Evolutionary conservation across 768 basidiomycete species (phyloP), one percentile per base, ranked within the genome.

Genomic region (Chiua virens): DNA sequence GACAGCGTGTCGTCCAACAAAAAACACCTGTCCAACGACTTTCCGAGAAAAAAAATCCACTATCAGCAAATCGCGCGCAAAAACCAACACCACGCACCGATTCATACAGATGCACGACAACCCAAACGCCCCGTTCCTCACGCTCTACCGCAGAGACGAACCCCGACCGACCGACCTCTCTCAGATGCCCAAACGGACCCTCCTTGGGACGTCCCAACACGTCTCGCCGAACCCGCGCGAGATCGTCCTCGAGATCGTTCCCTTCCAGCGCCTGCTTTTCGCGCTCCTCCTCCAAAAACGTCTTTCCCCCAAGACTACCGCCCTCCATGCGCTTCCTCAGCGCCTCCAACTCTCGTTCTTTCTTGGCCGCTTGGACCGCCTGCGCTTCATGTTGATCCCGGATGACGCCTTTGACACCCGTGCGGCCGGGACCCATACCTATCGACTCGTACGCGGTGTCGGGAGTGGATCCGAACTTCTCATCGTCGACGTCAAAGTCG

Each of bases 391-490:
- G 75, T 27, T 82, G 78, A 69, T 93, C 91, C 23, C 89, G 80
- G 50, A 93, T 88, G 52, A 93, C 91, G 22, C 91, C 90, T 58
- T 93, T 93, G 42, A 92, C 91, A 20, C 91, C 91, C 6, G 91
- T 93, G 23, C 91, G 77, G 5, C 90, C 90, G 10, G 87, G 87
- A 4, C 86, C 88, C 86, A 92, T 87, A 9, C 91, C 89, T 44
- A 92, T 89, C 13, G 85, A 83, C 48, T 86, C 81, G 42, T 73
- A 54, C 11, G 57, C 45, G 23, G 49, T 18, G 4, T 37, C 45
- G 4, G 68, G 51, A 50, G 56, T 80, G 75, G 34, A 75, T 74
- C 75, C 46, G 71, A 65, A 57, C 25, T 75, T 77, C 45, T 83
- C 80, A 48, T 80, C 77, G 55, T 79, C 77, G 30, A 72, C 69